Conservation (phyloP, 2,329 filamentous ascomycete species). For the Tolypocladium capitatum region DNA sequence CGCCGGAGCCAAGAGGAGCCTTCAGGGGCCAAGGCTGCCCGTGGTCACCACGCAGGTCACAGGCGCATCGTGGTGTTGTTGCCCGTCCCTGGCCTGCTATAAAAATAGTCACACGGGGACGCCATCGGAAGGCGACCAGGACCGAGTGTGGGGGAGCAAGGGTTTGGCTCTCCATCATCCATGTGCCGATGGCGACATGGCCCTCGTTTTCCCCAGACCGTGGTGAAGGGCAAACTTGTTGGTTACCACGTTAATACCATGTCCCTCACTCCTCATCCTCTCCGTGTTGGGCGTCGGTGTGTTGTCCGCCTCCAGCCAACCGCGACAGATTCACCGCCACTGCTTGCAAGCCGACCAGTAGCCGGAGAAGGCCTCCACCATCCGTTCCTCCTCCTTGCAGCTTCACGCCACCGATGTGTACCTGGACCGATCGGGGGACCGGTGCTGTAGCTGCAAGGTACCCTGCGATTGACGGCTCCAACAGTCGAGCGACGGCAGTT, state of each 20-base stretch:
- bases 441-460: background rate
- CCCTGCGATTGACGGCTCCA: background rate
- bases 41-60: too few species aligned
- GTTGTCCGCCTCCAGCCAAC: background rate
- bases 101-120: background rate
- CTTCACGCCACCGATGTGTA: slow-evolving; percentile 1
- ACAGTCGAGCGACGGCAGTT: background rate
- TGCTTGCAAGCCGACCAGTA: background rate
- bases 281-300: too few species aligned
- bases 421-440: background rate
- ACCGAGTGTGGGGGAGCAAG: slow-evolving; percentile 1
- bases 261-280: background rate
- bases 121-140: background rate
- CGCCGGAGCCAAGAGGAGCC: too few species aligned
- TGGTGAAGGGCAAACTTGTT: background rate
- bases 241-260: background rate
- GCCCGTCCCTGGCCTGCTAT: background rate
- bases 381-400: background rate
- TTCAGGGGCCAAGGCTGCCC: too few species aligned
- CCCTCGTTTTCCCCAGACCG: background rate
- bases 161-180: background rate
- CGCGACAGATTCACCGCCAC: background rate
- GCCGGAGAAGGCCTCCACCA: background rate
- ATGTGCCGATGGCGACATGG: background rate
- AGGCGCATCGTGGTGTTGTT: too few species aligned